Evolutionary conservation across 1,139 yeast genomes (phyloP).

Genomic region (Pichia kudriavzevii): DNA sequence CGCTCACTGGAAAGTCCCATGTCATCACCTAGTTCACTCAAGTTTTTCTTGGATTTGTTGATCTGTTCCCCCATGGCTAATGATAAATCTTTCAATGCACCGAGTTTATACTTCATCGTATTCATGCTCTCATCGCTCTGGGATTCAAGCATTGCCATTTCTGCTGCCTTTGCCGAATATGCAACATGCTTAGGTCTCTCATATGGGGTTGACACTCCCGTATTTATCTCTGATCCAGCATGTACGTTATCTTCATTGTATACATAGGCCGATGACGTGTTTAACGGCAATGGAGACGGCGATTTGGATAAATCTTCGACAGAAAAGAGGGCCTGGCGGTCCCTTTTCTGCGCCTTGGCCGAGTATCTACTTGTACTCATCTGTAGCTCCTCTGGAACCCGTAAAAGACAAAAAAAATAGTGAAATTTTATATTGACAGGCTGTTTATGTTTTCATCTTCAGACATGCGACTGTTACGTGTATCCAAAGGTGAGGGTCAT

Average conservation of each 20-base stretch:
- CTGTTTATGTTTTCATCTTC: too few relatives aligned
- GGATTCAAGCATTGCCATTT: conserved; percentile 66
- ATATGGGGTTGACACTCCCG: conserved; percentile 6
- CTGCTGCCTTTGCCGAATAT: conserved; percentile 37
- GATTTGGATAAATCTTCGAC: conserved; percentile 8
- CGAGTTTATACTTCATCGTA: conserved; percentile 62
- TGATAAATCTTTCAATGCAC: conserved; percentile 64
- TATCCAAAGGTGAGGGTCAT: too few relatives aligned
- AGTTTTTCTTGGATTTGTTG: conserved; percentile 57
- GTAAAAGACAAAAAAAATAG: too few relatives aligned
- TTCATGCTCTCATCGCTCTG: conserved; percentile 77
- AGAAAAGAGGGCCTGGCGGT: conserved; percentile 26
- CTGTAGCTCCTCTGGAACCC: neutral
- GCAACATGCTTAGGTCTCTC: conserved; percentile 26
- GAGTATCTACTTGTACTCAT: conserved; percentile 29
- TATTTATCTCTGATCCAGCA: neutral
- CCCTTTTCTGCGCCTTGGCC: conserved; percentile 27
- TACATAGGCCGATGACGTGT: neutral
- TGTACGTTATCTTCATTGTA: too few relatives aligned
- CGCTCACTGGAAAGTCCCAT: conserved; percentile 32
- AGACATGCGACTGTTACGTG: too few relatives aligned
- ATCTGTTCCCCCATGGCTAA: conserved; percentile 79
- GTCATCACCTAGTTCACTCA: conserved; percentile 49
- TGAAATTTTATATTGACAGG: too few relatives aligned
- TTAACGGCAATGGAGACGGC: conserved; percentile 4